A percentile compares a stretch with the other conserved stretches of the same genome.
These are phyloP conservation scores for Ilyonectria robusta DNA, from an alignment of 2,329 filamentous ascomycete genomes.

Conservation along the genomic window DNA sequence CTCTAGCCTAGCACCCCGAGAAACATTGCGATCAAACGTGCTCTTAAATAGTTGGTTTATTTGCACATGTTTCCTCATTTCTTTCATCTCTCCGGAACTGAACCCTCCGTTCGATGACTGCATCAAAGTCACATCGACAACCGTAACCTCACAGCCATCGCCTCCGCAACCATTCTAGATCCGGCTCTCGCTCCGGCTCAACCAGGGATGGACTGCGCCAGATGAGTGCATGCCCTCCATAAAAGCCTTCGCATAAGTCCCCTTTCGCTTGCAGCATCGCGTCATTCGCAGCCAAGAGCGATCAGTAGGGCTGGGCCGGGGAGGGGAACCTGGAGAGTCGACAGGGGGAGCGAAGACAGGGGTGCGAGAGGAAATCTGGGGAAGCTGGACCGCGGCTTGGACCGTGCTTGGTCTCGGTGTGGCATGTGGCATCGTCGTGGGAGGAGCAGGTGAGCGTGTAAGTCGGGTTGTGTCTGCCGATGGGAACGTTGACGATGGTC, in stretches of 20 bases:
- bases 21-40: background rate
- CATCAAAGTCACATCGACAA: background rate
- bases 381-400: constrained; percentile 18
- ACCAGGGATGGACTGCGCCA: background rate
- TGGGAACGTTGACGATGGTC: background rate
- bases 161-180: constrained; percentile 30
- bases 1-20: background rate
- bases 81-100: background rate
- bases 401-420: constrained; percentile 11
- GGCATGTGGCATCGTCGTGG: constrained; percentile 15
- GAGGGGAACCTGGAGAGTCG: constrained; percentile 10
- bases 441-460: background rate
- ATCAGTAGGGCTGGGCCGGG: constrained; percentile 9
- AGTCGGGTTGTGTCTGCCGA: background rate
- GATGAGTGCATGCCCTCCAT: background rate
- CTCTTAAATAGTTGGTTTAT: background rate
- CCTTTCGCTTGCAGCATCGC: background rate
- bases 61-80: background rate
- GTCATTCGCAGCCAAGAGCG: background rate
- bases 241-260: background rate
- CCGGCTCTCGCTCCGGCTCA: constrained; percentile 10
- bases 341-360: constrained; percentile 8
- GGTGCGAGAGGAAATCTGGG: constrained; percentile 11
- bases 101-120: background rate
- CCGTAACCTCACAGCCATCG: constrained; percentile 1